Evolutionary conservation across 164 flowering plant species (phyloP), one percentile per base, ranked within the genome.

Genomic region (Santalum album): DNA sequence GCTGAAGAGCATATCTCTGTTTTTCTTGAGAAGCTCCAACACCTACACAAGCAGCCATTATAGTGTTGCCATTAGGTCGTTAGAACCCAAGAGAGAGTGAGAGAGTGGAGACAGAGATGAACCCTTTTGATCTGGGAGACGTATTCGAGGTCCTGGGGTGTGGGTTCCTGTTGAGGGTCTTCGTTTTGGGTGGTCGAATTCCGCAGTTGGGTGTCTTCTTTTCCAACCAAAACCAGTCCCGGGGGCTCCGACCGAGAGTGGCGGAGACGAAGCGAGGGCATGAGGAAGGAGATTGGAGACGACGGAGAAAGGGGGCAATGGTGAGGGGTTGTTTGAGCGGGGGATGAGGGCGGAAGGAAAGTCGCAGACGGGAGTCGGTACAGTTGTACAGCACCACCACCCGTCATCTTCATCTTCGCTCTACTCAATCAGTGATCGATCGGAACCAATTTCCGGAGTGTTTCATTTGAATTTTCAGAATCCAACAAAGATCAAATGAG

Each of bases 1-100:
- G 27, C 73, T 65, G 68, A 85, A 88, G 24, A 77, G 60, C 96
- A 88, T 88, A 57, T 88, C 94, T 62, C 96, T 72, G 71, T 86
- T 88, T 51, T 77, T 80, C 74, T 47, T 75, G 12, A 86, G 81
- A 58, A 80, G 82, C 72, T 78, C 86, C 80, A 88, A 70, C 14
- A 83, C 89, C 91, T 87, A 45, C 51, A 55, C 22, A 32, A 35
- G 44, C 18, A 25, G 11, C 25, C 14, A 46, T n/a, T 7, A 51
- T 12, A 22, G 54, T 46, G 27, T 22, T 0, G 9, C 22, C 2
- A 42, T 7, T 17, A 58, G 54, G 19, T 36, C 12, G 18, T 34
- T 39, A 17, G 24, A 15, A 53, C 56, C 21, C 24, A 12, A 54
- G 19, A 17, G 62, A 15, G 43, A 19, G 25, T 22, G 16, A 48